Evolutionary conservation across 2,329 filamentous ascomycete species (phyloP).

Genomic region (Colletotrichum sp.): DNA sequence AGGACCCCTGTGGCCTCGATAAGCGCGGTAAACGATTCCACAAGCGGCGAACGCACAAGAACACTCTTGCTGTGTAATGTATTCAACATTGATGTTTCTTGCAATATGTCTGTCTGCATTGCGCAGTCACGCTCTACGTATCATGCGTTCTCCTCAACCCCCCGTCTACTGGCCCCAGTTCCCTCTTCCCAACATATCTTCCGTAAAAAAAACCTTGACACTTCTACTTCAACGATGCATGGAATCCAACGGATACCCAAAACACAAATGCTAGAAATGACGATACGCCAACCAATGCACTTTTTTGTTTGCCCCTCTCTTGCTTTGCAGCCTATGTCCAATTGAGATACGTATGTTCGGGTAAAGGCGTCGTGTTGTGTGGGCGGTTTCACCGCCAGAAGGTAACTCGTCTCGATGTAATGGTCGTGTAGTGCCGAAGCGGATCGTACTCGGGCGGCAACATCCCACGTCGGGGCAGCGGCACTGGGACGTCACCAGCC

Average conservation of each 20-base stretch:
- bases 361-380: not conserved
- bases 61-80: not conserved
- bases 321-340: not conserved
- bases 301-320: not conserved
- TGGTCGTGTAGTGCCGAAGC: not conserved
- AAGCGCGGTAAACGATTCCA: not conserved
- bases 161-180: not conserved
- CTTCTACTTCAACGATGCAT: not conserved
- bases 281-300: conserved; percentile 1
- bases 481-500: conserved; percentile 17
- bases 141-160: not conserved
- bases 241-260: not conserved
- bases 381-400: conserved; percentile 1
- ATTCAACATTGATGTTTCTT: not conserved
- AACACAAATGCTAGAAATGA: not conserved
- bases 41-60: too few species aligned
- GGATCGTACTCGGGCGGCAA: conserved; percentile 12
- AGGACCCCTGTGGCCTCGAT: accelerated
- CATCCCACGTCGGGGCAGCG: not conserved
- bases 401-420: not conserved
- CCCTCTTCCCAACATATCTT: not conserved
- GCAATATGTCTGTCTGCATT: not conserved
- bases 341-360: not conserved
- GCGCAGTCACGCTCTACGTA: not conserved
- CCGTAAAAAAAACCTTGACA: not conserved